Evolutionary conservation across 805 yeast genomes (phyloP), one percentile per base, ranked within the genome.

Genomic region (Scheffersomyces coipomensis): DNA sequence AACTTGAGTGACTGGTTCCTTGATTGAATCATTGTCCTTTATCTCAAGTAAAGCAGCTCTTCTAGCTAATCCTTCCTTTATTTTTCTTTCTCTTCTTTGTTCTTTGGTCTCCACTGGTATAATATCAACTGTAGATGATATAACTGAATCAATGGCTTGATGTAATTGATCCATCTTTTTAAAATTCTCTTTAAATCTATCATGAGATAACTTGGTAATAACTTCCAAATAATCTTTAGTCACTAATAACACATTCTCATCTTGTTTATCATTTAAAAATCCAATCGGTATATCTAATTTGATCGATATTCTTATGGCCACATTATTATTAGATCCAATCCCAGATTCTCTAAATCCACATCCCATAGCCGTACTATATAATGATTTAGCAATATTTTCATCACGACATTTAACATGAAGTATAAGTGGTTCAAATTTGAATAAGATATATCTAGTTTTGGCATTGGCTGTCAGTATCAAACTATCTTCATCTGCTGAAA

Each of bases 261-360:
- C 61, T 1, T 48, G 51, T 1, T 43, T 51, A 4, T 62, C 65
- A 16, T 62, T 54, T 10, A 73, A 57, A 48, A 62, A 77, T 0
- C 90, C 96, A 23, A 88, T 76, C 1, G 96, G 96, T 0, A 82
- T 70, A 55, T 88, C 96, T 18, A 88, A 58, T 45, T 78, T 78
- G 41, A 88, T 80, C 4, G 88, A 80, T 1, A 79, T 84, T 46
- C 96, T 68, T 15, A 88, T 76, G 0, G 89, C 96, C 5, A 88
- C 95, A 10, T 83, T 69, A 48, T 79, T 77, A 51, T 88, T 86
- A 22, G 81, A 71, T 6, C 95, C 95, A 33, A 88, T 86, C 1
- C 96, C 96, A 22, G 87, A 75, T 58, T 88, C 96, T 52, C 96
- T 71, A 53, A 84, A 88, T 2, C 96, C 96, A 62, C 93, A 83